A percentile compares a stretch with the other conserved stretches of the same genome.
These are phyloP conservation scores for Saccharum spontaneum DNA, from an alignment of 176 grass and related monocot genomes.

Conservation along the genomic window DNA sequence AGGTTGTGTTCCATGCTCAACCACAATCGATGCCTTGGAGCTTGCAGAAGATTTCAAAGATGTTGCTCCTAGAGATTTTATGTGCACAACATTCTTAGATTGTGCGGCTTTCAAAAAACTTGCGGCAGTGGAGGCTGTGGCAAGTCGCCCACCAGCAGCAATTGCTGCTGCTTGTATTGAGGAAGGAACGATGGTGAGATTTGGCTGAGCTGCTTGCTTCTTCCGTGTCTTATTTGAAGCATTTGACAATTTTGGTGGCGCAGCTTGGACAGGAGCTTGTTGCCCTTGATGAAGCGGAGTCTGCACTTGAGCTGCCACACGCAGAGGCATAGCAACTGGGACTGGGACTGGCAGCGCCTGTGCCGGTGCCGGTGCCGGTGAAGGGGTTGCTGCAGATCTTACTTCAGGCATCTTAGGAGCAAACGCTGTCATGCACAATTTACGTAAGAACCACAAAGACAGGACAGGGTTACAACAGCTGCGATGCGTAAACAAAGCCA, in stretches of 20 bases:
- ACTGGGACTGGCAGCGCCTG: background rate
- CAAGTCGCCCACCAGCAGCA: slow-evolving; percentile 89
- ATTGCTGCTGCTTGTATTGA: slow-evolving; percentile 85
- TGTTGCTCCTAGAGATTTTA: slow-evolving; percentile 57
- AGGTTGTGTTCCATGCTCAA: slow-evolving; percentile 33
- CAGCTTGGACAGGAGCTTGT: slow-evolving; percentile 37
- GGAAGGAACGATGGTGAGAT: slow-evolving; percentile 32
- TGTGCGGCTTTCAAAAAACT: slow-evolving; percentile 73
- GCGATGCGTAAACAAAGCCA: slow-evolving; percentile 8
- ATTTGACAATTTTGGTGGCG: slow-evolving; percentile 36
- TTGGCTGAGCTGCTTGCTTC: slow-evolving; percentile 47
- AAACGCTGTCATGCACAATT: slow-evolving; percentile 35
- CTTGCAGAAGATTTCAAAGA: slow-evolving; percentile 45
- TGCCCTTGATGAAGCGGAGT: slow-evolving; percentile 32
- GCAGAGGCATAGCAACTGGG: slow-evolving; percentile 31
- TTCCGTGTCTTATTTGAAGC: slow-evolving; percentile 50
- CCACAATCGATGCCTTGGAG: slow-evolving; percentile 34
- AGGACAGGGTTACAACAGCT: background rate
- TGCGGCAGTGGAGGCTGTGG: slow-evolving; percentile 45
- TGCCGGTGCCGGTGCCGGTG: background rate
- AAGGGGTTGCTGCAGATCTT: slow-evolving; percentile 15
- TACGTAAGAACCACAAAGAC: slow-evolving; percentile 6
- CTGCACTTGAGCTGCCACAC: slow-evolving; percentile 27
- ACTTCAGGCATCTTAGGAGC: slow-evolving; percentile 17
- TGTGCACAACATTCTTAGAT: slow-evolving; percentile 73